phyloP scores from a whole-genome alignment of 2,329 filamentous ascomycete species.

The Phialophora expanda region DNA sequence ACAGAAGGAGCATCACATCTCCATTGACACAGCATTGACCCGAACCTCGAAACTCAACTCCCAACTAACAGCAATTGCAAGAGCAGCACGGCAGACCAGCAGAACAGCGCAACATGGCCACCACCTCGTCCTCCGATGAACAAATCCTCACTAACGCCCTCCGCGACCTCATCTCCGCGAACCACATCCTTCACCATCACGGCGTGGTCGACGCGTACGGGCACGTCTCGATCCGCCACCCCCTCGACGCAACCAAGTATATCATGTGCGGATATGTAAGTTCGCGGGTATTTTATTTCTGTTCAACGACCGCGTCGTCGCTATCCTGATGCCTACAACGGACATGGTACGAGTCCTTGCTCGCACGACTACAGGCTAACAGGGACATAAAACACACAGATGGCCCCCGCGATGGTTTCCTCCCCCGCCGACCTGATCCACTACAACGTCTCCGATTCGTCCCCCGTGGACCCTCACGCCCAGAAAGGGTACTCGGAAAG shows the following conservation, averaged over 20 bases:
- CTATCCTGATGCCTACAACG: neutral
- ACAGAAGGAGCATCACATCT: neutral
- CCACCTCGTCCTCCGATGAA: neutral
- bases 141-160: constrained; percentile 23
- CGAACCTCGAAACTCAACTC: neutral
- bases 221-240: constrained; percentile 62
- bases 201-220: constrained; percentile 60
- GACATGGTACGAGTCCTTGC: neutral
- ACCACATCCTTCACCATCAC: constrained; percentile 57
- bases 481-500: constrained; percentile 53
- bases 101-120: neutral
- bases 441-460: constrained; percentile 52
- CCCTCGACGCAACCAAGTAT: constrained; percentile 53
- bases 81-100: neutral
- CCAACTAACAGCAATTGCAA: neutral
- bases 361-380: neutral
- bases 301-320: too few species aligned
- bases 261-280: constrained; percentile 54
- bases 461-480: constrained; percentile 49
- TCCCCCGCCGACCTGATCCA: constrained; percentile 54
- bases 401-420: constrained; percentile 57
- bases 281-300: neutral
- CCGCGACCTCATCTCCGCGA: constrained; percentile 34
- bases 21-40: neutral
- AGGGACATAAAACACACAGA: constrained; percentile 10